phyloP scores from a whole-genome alignment of 768 basidiomycete species.

The Trametes coccinea region DNA sequence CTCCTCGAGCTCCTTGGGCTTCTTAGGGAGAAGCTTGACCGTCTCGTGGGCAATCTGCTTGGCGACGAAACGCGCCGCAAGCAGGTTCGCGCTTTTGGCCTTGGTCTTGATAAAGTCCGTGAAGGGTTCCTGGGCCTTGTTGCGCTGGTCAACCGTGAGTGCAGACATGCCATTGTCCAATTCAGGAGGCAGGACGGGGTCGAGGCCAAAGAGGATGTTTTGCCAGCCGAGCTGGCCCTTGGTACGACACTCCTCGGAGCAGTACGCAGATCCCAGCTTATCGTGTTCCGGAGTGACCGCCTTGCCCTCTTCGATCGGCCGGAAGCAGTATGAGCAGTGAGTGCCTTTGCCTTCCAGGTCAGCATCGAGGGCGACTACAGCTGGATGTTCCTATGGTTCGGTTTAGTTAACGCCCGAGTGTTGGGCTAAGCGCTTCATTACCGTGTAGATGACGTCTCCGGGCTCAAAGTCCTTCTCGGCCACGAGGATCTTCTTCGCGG shows the following conservation, averaged over 20 bases:
- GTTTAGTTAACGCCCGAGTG: background rate
- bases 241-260: conserved; percentile 66
- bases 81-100: conserved; percentile 47
- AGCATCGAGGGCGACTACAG: conserved; percentile 67
- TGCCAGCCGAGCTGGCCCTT: conserved; percentile 61
- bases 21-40: conserved; percentile 47
- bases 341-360: conserved; percentile 70
- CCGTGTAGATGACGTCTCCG: conserved; percentile 81
- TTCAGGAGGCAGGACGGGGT: conserved; percentile 55
- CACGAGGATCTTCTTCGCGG: conserved; percentile 46
- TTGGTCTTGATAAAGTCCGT: conserved; percentile 54
- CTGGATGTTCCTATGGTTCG: conserved; percentile 62
- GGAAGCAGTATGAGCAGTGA: conserved; percentile 75
- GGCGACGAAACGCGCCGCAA: conserved; percentile 72
- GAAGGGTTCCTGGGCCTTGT: conserved; percentile 60
- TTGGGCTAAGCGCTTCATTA: conserved; percentile 23
- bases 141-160: conserved; percentile 44
- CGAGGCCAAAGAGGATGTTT: conserved; percentile 68
- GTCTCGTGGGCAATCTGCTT: conserved; percentile 69
- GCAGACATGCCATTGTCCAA: conserved; percentile 35
- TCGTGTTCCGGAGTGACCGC: conserved; percentile 50
- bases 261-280: conserved; percentile 62
- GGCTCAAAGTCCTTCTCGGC: conserved; percentile 65
- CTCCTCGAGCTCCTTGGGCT: conserved; percentile 25
- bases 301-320: conserved; percentile 48